A percentile compares a stretch with the other conserved stretches of the same genome.
Evolutionary conservation across 805 yeast species (phyloP).

Genomic region (Saturnispora saitoi): DNA sequence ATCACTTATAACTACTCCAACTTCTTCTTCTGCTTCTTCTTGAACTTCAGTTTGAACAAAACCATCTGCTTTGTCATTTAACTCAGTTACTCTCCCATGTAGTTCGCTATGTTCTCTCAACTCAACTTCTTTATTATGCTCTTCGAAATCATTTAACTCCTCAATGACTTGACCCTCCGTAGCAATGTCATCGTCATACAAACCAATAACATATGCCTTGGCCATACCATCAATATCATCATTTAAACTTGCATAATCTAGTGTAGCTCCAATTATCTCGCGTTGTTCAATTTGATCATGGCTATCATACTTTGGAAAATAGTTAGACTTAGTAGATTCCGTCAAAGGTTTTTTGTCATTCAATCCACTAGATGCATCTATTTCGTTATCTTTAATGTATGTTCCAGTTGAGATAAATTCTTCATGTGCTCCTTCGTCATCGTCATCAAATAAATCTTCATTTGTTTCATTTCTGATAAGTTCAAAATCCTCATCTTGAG

Average conservation of each 20-base stretch:
- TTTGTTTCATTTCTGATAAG: conserved; percentile 14
- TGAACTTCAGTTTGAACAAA: conserved; percentile 29
- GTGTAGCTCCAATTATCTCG: conserved; percentile 21
- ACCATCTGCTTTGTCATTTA: conserved; percentile 12
- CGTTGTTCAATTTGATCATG: neutral
- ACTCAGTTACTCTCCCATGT: conserved; percentile 13
- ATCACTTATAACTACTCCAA: conserved; percentile 33
- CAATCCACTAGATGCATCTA: neutral
- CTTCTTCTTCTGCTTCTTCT: conserved; percentile 31
- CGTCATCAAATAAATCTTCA: conserved; percentile 17
- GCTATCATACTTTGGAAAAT: conserved; percentile 9
- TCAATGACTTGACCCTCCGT: conserved; percentile 51
- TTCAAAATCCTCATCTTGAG: conserved; percentile 19
- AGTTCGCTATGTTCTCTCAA: conserved; percentile 17
- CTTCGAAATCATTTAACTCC: conserved; percentile 44
- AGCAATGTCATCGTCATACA: conserved; percentile 51
- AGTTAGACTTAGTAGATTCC: neutral
- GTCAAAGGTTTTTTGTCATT: neutral
- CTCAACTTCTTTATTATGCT: conserved; percentile 41
- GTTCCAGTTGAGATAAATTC: conserved; percentile 5
- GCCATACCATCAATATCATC: conserved; percentile 50
- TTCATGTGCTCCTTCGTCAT: conserved; percentile 11
- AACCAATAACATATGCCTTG: conserved; percentile 48
- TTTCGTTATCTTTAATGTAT: neutral
- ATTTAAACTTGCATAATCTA: conserved; percentile 36